Conservation (phyloP, 257 asterid genomes). For the Solanum pennellii region DNA sequence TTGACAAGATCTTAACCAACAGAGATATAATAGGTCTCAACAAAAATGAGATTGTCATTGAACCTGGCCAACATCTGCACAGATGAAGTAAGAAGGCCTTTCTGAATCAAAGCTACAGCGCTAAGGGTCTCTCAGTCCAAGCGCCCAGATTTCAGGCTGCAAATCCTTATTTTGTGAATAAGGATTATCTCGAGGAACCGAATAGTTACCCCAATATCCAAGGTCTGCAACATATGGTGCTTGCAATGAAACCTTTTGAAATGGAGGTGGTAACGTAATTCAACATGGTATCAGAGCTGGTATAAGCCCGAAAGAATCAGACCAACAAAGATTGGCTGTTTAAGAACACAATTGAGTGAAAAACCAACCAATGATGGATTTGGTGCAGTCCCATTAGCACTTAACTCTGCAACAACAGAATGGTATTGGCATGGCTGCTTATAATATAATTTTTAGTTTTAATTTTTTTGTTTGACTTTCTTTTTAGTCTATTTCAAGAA, state of each 20-base stretch:
- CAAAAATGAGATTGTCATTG: neutral
- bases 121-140: conserved; percentile 84
- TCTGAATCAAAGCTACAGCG: conserved; percentile 90
- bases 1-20: neutral
- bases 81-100: conserved; percentile 76
- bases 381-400: conserved; percentile 72
- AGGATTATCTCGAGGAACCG: conserved; percentile 72
- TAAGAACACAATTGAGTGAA: neutral
- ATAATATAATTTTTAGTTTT: too few species aligned
- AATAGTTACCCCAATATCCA: conserved; percentile 75
- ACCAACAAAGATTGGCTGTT: neutral
- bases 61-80: conserved; percentile 85
- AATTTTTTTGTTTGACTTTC: too few species aligned
- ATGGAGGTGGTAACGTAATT: neutral
- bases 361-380: conserved; percentile 48
- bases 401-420: conserved; percentile 55
- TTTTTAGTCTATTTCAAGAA: too few species aligned
- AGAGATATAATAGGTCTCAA: neutral
- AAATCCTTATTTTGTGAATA: conserved; percentile 40
- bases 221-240: conserved; percentile 7
- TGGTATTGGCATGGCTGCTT: conserved; percentile 57
- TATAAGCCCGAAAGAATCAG: neutral
- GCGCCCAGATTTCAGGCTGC: conserved; percentile 75
- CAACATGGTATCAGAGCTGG: neutral
- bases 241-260: neutral